phyloP scores from a whole-genome alignment of 2,329 filamentous ascomycete species.

The Malbranchea zuffiana region DNA sequence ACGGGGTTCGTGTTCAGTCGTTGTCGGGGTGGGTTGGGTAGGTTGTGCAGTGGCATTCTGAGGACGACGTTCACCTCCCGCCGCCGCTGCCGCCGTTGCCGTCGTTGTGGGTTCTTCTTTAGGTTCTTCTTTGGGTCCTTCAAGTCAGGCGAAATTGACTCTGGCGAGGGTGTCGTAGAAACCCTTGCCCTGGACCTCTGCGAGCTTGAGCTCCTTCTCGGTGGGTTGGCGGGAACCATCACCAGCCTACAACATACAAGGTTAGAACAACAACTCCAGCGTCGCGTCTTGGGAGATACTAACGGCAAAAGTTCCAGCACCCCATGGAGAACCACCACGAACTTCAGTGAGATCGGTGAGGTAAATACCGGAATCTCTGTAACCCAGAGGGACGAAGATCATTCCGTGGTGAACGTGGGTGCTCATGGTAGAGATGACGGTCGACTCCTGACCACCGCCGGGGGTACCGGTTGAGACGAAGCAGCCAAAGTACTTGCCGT shows the following conservation, averaged over 20 bases:
- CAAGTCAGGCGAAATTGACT: slow-evolving; percentile 62
- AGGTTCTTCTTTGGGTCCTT: background rate
- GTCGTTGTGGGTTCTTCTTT: slow-evolving; percentile 44
- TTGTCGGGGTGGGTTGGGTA: too few species aligned
- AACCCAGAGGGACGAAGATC: slow-evolving; percentile 91
- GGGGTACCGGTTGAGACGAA: slow-evolving; percentile 78
- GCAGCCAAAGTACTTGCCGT: slow-evolving; percentile 80
- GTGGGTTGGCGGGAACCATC: slow-evolving; percentile 80
- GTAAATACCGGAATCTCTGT: slow-evolving; percentile 63
- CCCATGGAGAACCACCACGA: slow-evolving; percentile 83
- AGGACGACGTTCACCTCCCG: too few species aligned
- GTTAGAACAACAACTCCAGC: slow-evolving; percentile 9
- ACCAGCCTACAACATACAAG: slow-evolving; percentile 31
- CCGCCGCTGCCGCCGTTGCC: too few species aligned
- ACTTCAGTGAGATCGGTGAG: slow-evolving; percentile 65
- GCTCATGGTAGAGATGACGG: slow-evolving; percentile 66
- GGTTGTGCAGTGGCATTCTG: too few species aligned
- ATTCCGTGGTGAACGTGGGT: slow-evolving; percentile 89
- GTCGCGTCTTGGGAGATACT: slow-evolving; percentile 17
- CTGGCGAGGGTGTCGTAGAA: slow-evolving; percentile 73
- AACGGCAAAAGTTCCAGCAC: slow-evolving; percentile 79
- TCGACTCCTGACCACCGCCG: slow-evolving; percentile 90
- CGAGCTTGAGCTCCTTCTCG: slow-evolving; percentile 64
- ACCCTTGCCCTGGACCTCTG: slow-evolving; percentile 67
- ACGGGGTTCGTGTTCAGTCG: too few species aligned